phyloP scores from a whole-genome alignment of 169 alveolate species.

The Cytauxzoon felis region DNA sequence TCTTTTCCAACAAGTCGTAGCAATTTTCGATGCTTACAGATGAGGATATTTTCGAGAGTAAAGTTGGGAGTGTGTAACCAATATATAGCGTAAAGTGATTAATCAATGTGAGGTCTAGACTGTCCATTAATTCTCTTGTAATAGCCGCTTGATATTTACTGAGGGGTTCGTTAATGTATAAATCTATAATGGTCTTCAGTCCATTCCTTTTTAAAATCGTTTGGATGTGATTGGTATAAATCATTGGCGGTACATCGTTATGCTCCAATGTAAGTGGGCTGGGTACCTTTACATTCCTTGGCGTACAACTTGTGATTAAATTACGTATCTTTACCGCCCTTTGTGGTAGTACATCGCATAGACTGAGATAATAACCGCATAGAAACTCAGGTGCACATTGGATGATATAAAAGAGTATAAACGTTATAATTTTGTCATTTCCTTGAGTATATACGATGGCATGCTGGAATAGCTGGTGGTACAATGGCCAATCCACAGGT shows the following conservation, averaged over 20 bases:
- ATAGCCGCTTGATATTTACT: constrained; percentile 30
- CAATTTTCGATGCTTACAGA: constrained; percentile 63
- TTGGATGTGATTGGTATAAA: constrained; percentile 58
- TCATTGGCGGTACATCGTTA: constrained; percentile 85
- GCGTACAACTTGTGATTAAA: constrained; percentile 91
- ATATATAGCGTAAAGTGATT: constrained; percentile 66
- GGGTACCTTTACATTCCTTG: constrained; percentile 88
- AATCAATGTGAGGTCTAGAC: constrained; percentile 35
- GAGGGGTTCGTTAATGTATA: constrained; percentile 41
- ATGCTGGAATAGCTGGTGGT: constrained; percentile 70
- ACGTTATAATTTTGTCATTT: constrained; percentile 60
- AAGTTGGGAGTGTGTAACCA: constrained; percentile 64
- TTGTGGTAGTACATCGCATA: constrained; percentile 88
- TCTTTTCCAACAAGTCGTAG: constrained; percentile 64
- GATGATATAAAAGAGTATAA: constrained; percentile 84
- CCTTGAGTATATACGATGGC: constrained; percentile 68
- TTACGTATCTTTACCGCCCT: constrained; percentile 90
- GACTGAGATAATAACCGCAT: constrained; percentile 87
- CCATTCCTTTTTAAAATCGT: constrained; percentile 29
- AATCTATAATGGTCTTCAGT: constrained; percentile 50
- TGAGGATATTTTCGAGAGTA: constrained; percentile 18
- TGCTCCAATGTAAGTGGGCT: constrained; percentile 87
- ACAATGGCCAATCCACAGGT: constrained; percentile 74
- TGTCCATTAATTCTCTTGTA: constrained; percentile 45
- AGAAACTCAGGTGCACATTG: constrained; percentile 96